Evolutionary conservation across 1,284 basidiomycete species (phyloP).

Genomic region (Malassezia equina): DNA sequence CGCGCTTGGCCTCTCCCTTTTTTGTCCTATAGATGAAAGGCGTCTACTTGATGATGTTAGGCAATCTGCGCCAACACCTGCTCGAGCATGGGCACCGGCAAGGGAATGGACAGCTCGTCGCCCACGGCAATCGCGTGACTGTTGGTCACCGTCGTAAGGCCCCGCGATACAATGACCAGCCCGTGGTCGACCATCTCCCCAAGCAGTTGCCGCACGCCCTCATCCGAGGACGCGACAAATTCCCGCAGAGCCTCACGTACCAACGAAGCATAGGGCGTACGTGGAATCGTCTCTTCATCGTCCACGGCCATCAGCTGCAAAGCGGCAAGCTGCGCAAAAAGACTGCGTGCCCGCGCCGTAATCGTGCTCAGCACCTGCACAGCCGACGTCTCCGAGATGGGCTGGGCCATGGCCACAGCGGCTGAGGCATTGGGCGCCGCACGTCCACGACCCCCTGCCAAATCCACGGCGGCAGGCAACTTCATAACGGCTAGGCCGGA

Average conservation of each 20-base stretch:
- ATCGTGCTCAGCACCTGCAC: conserved; percentile 17
- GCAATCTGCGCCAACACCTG: conserved; percentile 10
- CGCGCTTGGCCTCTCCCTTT: conserved; percentile 8
- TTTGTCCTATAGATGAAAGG: conserved; percentile 2
- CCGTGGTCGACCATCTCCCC: conserved; percentile 19
- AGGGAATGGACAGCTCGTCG: conserved; percentile 15
- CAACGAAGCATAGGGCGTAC: conserved; percentile 6
- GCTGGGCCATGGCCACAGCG: neutral
- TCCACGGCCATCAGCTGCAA: conserved; percentile 7
- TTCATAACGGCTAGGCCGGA: conserved; percentile 8
- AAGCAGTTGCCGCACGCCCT: conserved; percentile 16
- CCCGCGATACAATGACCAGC: conserved; percentile 11
- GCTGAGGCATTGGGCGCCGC: conserved; percentile 2
- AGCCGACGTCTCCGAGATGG: conserved; percentile 10
- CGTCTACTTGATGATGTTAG: neutral
- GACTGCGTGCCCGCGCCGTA: conserved; percentile 13
- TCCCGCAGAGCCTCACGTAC: conserved; percentile 14
- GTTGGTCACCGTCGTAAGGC: conserved; percentile 7
- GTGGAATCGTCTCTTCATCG: neutral
- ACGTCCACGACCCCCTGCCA: conserved; percentile 12
- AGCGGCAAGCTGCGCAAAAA: conserved; percentile 11
- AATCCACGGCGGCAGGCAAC: conserved; percentile 13
- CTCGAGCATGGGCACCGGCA: conserved; percentile 2
- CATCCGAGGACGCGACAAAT: conserved; percentile 13
- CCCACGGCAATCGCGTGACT: conserved; percentile 18